Evolutionary conservation across 106 monocot genomes (phyloP), one percentile per base, ranked within the genome.

Genomic region (Gastrodia elata): DNA sequence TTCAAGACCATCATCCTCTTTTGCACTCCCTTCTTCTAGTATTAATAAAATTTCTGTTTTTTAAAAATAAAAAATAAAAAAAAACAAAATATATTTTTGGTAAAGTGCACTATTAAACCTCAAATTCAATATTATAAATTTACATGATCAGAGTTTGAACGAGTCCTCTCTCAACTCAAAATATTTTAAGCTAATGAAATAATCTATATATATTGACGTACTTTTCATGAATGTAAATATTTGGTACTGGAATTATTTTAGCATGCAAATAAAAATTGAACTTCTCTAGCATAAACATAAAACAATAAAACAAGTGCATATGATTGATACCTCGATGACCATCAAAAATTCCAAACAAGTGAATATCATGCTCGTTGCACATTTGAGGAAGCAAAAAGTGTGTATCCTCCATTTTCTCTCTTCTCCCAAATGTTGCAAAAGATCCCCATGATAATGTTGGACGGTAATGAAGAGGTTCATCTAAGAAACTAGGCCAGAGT

Each of bases 371-470:
- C 67, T 86, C 76, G 73, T 82, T 78, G 72, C 87, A 85, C 76
- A 98, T 76, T 44, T 82, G 74, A 38, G 98, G 91, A 78, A 87
- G 83, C 84, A 98, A 77, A 79, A 98, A 93, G 68, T 93, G 93
- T 71, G 91, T 82, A 83, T 93, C 98, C 81, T 98, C 98, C 98
- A 98, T 98, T 24, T 74, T 91, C 80, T 93, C 98, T 75, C 93
- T 93, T 78, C 91, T 91, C 27, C 98, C 98, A 74, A 86, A 87
- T 37, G 88, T 85, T 27, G 86, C 82, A 84, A 98, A 98, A 32
- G 93, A 98, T 73, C 98, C 98, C 82, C 84, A 98, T 71, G 88
- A 91, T 73, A 98, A 73, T 36, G 83, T 85, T 67, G 98, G 98
- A 74, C 26, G 41, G 65, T 91, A 98, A 49, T 68, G 43, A 32